Evolutionary conservation across 2,329 filamentous ascomycete species (phyloP), one percentile per base, ranked within the genome.

Genomic region (Didymellaceae sp.): DNA sequence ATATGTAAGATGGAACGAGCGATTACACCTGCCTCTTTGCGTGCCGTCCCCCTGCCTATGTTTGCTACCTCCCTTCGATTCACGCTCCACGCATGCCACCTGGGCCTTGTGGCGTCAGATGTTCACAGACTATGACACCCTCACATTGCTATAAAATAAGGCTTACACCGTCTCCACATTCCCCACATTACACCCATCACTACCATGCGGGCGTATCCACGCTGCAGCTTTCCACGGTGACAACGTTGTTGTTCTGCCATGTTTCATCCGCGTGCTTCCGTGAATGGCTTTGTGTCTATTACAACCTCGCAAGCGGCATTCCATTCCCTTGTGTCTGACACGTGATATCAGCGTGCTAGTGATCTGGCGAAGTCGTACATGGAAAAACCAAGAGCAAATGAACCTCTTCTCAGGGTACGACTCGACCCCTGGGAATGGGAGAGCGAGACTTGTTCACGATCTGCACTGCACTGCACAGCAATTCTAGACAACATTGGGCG

Each of bases 211-310:
- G 22, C 22, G 17, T 25, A 33, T 7, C 10, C 18, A 24, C 16
- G 24, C 37, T 21, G 37, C 37, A 8, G 5, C 6, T 24, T 26
- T 16, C 32, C 28, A 38, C 24, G 5, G 48, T 52, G 7, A 42
- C 37, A 37, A 42, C 42, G 48, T 30, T 30, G 37, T 45, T 38
- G 31, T 35, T 16, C 24, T 42, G 48, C 32, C 48, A 45, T 42
- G 48, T 52, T 42, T 30, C 42, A 52, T 52, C 48, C 48, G 48
- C 42, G 37, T 42, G 48, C 42, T 37, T 41, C 48, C 42, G 42
- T 45, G 18, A 21, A 34, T 44, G 35, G 21, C 28, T 35, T 28
- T 22, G n/a, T 46, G 40, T 4, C 37, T 31, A 26, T 31, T 48
- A 25, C 45, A 2, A 48, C 37, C 28, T 47, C 37, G 17, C 11